These are phyloP conservation scores for Speleostelium caveatum DNA, from an alignment of 78 protist species.

Conservation along the genomic window DNA sequence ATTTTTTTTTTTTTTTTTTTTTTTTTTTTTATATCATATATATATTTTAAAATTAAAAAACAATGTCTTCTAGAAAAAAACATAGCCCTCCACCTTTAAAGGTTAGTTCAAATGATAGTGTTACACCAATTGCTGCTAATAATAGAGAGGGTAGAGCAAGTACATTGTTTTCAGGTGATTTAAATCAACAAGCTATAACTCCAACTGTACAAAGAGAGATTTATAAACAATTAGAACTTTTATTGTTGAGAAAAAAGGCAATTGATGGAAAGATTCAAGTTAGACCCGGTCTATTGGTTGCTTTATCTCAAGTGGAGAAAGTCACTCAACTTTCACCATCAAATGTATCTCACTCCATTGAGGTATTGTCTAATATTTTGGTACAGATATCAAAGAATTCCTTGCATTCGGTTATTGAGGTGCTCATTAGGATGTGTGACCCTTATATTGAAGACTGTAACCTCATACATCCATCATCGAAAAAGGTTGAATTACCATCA, in stretches of 20 bases:
- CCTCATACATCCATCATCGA: not conserved
- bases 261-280: slow-evolving; percentile 35
- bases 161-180: slow-evolving; percentile 43
- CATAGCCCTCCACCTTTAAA: too few relatives aligned
- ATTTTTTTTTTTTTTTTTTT: too few relatives aligned
- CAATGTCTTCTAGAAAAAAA: too few relatives aligned
- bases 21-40: too few relatives aligned
- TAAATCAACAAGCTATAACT: slow-evolving; percentile 51
- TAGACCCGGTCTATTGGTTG: slow-evolving; percentile 46
- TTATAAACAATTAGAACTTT: slow-evolving; percentile 51
- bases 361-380: slow-evolving; percentile 49
- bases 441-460: slow-evolving; percentile 45
- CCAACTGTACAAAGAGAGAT: slow-evolving; percentile 49
- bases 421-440: slow-evolving; percentile 64
- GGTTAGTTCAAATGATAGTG: too few relatives aligned
- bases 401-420: slow-evolving; percentile 39
- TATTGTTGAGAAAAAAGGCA: slow-evolving; percentile 34
- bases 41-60: too few relatives aligned
- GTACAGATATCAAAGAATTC: slow-evolving; percentile 32
- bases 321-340: not conserved
- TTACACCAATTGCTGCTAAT: too few relatives aligned
- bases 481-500: slow-evolving; percentile 39
- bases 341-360: slow-evolving; percentile 42
- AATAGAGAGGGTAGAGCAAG: slow-evolving; percentile 26
- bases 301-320: slow-evolving; percentile 53